Conservation (phyloP, 257 asterid species). For the Handroanthus guayacan region DNA sequence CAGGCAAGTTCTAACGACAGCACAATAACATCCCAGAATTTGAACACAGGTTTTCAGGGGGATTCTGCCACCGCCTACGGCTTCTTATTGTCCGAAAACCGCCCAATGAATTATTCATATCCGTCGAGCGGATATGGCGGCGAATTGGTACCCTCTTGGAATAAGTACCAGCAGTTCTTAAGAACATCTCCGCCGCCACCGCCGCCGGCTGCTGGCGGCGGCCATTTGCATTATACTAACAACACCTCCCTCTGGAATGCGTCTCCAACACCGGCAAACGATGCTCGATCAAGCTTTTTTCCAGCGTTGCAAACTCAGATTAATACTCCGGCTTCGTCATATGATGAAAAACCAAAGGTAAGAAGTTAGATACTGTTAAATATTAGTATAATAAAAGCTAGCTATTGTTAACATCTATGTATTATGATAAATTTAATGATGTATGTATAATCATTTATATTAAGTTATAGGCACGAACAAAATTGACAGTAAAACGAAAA, state of each 20-base stretch:
- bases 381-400: not conserved
- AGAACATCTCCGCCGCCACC: slow-evolving; percentile 60
- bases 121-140: slow-evolving; percentile 44
- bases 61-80: slow-evolving; percentile 60
- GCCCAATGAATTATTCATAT: slow-evolving; percentile 44
- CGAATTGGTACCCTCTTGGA: slow-evolving; percentile 48
- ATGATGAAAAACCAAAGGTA: slow-evolving; percentile 49
- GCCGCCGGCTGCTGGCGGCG: slow-evolving; percentile 37
- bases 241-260: slow-evolving; percentile 85
- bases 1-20: slow-evolving; percentile 54
- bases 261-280: slow-evolving; percentile 45
- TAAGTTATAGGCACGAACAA: too few relatives aligned
- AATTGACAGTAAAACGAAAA: too few relatives aligned
- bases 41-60: slow-evolving; percentile 52
- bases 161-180: slow-evolving; percentile 63
- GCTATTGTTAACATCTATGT: not conserved
- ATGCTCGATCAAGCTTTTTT: slow-evolving; percentile 58
- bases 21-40: slow-evolving; percentile 49
- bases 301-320: slow-evolving; percentile 59
- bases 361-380: not conserved
- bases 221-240: slow-evolving; percentile 75
- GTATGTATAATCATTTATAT: too few relatives aligned
- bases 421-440: too few relatives aligned
- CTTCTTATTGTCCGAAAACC: slow-evolving; percentile 49
- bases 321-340: slow-evolving; percentile 47